These are phyloP conservation scores for Hibiscus mutabilis DNA, from an alignment of 345 rosid genomes.

Conservation along the genomic window DNA sequence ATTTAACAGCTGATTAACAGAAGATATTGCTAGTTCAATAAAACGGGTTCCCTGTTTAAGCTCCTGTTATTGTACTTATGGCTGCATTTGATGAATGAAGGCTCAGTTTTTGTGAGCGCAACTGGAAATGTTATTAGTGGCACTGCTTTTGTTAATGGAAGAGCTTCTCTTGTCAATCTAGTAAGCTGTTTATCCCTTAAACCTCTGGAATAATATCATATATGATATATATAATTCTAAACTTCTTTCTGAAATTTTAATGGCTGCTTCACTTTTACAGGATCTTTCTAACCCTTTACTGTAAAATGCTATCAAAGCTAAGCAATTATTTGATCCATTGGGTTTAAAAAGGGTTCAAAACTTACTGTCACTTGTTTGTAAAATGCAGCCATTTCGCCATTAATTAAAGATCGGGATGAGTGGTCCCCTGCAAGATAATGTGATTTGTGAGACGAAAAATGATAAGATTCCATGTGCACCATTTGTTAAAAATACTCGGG, in stretches of 20 bases:
- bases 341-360: background rate
- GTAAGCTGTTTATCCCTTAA: slow-evolving; percentile 22
- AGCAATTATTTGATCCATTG: slow-evolving; percentile 1
- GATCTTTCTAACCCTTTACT: slow-evolving; percentile 41
- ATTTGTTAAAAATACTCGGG: slow-evolving; percentile 30
- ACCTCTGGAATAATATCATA: background rate
- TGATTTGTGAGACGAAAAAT: slow-evolving; percentile 38
- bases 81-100: slow-evolving; percentile 16
- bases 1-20: background rate
- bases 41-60: slow-evolving; percentile 20
- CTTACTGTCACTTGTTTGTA: background rate
- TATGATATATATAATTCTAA: background rate
- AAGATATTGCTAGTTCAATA: background rate
- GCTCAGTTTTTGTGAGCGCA: slow-evolving; percentile 8
- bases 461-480: slow-evolving; percentile 26
- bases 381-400: slow-evolving; percentile 54
- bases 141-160: slow-evolving; percentile 46
- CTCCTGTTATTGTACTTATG: slow-evolving; percentile 19
- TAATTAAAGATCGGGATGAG: slow-evolving; percentile 60
- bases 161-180: slow-evolving; percentile 83
- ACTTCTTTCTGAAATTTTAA: background rate
- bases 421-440: slow-evolving; percentile 59
- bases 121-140: slow-evolving; percentile 25
- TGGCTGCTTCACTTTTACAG: too few relatives aligned
- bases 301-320: slow-evolving; percentile 52